phyloP scores from a whole-genome alignment of 371 early-diverging fungal genomes.

The Rhizopus sp. region DNA sequence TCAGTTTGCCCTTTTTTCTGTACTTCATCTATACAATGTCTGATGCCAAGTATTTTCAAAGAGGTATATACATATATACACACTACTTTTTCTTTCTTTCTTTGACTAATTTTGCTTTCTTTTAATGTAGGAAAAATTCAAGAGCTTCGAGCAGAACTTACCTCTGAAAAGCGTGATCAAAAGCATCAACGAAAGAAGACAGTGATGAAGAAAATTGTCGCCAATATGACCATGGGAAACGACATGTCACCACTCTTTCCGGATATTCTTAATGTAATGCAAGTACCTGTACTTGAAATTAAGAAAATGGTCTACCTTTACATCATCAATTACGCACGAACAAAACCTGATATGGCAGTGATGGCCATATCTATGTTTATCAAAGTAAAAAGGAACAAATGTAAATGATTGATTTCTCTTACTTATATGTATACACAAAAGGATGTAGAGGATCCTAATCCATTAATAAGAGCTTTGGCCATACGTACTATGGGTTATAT shows the following conservation, averaged over 20 bases:
- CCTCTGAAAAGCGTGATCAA: slow-evolving; percentile 87
- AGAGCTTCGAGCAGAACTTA: slow-evolving; percentile 91
- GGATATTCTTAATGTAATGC: slow-evolving; percentile 62
- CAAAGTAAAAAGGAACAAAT: slow-evolving; percentile 39
- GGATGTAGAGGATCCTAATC: slow-evolving; percentile 86
- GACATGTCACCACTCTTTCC: slow-evolving; percentile 92
- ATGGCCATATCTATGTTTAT: slow-evolving; percentile 78
- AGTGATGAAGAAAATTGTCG: slow-evolving; percentile 94
- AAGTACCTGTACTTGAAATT: slow-evolving; percentile 53
- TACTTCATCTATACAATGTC: slow-evolving; percentile 44
- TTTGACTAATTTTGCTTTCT: neutral
- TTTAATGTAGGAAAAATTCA: slow-evolving; percentile 85
- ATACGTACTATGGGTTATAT: slow-evolving; percentile 96
- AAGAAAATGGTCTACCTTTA: slow-evolving; percentile 96
- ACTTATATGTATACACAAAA: slow-evolving; percentile 12
- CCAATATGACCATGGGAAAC: slow-evolving; percentile 99
- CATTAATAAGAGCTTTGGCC: slow-evolving; percentile 88
- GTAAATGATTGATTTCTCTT: slow-evolving; percentile 17
- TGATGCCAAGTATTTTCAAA: slow-evolving; percentile 85
- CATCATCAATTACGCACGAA: slow-evolving; percentile 84
- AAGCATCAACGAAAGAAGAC: slow-evolving; percentile 87
- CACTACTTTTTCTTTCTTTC: neutral
- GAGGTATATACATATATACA: slow-evolving; percentile 59
- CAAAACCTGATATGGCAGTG: slow-evolving; percentile 88
- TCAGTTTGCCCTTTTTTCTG: neutral